Evolutionary conservation across 2,329 filamentous ascomycete genomes (phyloP), one percentile per base, ranked within the genome.

Genomic region (Colletotrichum tropicale): DNA sequence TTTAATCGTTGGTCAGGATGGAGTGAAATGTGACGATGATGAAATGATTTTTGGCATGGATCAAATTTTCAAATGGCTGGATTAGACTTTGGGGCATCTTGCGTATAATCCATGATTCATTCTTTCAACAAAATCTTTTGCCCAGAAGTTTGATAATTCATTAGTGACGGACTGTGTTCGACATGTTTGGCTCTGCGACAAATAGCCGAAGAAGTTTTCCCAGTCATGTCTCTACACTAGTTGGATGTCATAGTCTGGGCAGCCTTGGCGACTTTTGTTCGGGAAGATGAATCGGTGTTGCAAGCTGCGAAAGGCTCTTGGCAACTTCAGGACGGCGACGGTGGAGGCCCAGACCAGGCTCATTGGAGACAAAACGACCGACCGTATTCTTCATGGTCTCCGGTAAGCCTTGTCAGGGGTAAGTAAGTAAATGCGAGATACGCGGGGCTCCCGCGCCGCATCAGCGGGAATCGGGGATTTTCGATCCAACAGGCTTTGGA

Each of bases 1-100:
- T 69, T 65, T 52, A 74, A 69, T 66, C 74, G 70, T 76, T 61
- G 70, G 71, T 69, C 65, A 74, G 70, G 69, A 66, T 56, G 69
- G 70, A 30, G 65, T 71, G 71, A 69, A 69, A 76, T 38, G 74
- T 76, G 70, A 75, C 56, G 55, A 70, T 52, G 67, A 74, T 60
- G 56, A 69, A 69, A 61, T 74, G 69, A 56, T 9, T 15, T 73
- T 76, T 76, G 60, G 70, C 74, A 76, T 69, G 43, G 38, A 38
- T 55, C 38, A 21, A 21, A 21, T 21, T 52, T 62, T 62, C 30
- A 28, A 18, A 21, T 38, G 67, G 67, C 67, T 70, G 67, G 36
- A 32, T 48, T 62, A 52, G 67, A 70, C 67, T 61, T 48, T 38
- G 9, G 21, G 34, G 13, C 24, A 48, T 62, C 36, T 62, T 32